Percentiles rank a stretch among this genome's conserved stretches.
Evolutionary conservation across 73 alveolate species (phyloP).

Genomic region (Stentor coeruleus): DNA sequence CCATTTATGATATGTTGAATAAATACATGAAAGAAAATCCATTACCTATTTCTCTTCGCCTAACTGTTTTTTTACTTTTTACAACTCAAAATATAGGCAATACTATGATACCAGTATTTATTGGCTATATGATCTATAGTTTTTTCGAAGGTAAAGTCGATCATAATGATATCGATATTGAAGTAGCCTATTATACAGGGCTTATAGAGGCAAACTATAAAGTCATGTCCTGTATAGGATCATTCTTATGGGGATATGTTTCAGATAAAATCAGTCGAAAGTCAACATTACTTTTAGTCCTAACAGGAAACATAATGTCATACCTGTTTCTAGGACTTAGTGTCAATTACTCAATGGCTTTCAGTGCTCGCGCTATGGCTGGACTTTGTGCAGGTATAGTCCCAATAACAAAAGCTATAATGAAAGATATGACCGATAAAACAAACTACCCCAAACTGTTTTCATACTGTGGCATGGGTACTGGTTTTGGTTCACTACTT

Average conservation of each 20-base stretch:
- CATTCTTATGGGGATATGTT: not conserved
- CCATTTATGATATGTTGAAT: too few relatives aligned
- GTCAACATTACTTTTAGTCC: not conserved
- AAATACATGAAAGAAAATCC: too few relatives aligned
- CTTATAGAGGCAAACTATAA: too few relatives aligned
- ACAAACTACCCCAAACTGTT: not conserved
- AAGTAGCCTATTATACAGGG: too few relatives aligned
- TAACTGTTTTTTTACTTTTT: too few relatives aligned
- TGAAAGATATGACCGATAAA: not conserved
- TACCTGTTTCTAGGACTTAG: not conserved
- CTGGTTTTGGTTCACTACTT: not conserved
- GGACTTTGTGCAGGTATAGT: not conserved
- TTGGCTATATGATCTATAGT: too few relatives aligned
- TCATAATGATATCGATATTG: too few relatives aligned
- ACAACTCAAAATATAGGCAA: too few relatives aligned
- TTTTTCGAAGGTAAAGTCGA: too few relatives aligned
- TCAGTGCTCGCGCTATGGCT: not conserved
- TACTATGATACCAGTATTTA: too few relatives aligned
- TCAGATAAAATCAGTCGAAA: not conserved
- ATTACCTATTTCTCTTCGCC: too few relatives aligned
- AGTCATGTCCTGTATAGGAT: constrained; percentile 5
- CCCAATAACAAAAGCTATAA: not conserved
- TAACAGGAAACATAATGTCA: not conserved
- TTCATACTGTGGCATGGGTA: not conserved
- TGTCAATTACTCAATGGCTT: not conserved